Conservation (phyloP, 2,329 filamentous ascomycete species). For the Didymella pomorum region DNA sequence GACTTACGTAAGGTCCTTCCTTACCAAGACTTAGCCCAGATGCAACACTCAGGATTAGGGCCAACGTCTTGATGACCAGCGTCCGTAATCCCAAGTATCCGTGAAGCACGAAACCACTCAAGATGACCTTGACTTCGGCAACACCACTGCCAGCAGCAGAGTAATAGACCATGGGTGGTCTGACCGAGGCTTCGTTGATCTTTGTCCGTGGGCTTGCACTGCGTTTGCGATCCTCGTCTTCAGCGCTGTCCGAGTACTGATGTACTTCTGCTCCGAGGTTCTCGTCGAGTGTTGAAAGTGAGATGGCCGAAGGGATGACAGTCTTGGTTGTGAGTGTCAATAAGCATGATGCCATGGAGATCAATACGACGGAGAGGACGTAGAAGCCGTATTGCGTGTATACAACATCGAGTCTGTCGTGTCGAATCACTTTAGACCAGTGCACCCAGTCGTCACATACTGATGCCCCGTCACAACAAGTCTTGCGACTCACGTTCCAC, state of each 20-base stretch:
- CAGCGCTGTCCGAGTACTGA: conserved; percentile 52
- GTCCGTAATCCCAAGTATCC: conserved; percentile 92
- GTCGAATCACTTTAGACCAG: conserved; percentile 68
- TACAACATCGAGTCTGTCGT: conserved; percentile 57
- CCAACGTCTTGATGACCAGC: conserved; percentile 82
- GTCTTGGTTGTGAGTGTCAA: conserved; percentile 92
- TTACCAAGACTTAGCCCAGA: conserved; percentile 95
- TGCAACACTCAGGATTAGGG: conserved; percentile 85
- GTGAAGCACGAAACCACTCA: conserved; percentile 97
- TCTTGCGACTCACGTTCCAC: conserved; percentile 78
- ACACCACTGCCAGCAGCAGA: conserved; percentile 95
- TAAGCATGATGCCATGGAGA: conserved; percentile 77
- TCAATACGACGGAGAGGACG: conserved; percentile 71
- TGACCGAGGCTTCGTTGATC: conserved; percentile 50
- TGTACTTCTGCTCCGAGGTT: conserved; percentile 75
- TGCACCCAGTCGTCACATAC: conserved; percentile 67
- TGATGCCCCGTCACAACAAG: conserved; percentile 65
- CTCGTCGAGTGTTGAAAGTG: conserved; percentile 88
- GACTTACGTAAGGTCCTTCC: conserved; percentile 57
- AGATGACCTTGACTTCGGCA: conserved; percentile 94
- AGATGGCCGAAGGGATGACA: conserved; percentile 86
- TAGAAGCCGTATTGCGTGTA: conserved; percentile 83
- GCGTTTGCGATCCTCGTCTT: conserved; percentile 54
- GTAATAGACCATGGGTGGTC: conserved; percentile 88
- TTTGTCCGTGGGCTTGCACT: conserved; percentile 52